phyloP scores from a whole-genome alignment of 768 basidiomycete genomes.

The Podaxis mareebaensis region DNA sequence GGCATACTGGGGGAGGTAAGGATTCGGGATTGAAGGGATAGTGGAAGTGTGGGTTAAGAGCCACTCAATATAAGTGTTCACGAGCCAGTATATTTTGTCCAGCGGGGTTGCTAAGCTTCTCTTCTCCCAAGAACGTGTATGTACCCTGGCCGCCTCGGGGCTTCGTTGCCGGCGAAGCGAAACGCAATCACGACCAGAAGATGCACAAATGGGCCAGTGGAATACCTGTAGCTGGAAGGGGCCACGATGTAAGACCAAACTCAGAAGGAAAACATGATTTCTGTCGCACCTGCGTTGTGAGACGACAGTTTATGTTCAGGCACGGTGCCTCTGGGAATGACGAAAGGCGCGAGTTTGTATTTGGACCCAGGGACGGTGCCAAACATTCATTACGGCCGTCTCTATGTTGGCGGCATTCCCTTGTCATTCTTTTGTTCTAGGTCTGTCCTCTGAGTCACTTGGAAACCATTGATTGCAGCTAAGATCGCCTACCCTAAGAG shows the following conservation, averaged over 20 bases:
- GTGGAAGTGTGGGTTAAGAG: not conserved
- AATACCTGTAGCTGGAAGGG: no score
- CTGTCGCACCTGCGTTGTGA: not conserved
- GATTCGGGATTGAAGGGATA: not conserved
- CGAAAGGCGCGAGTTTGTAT: not conserved
- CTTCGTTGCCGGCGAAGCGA: constrained; percentile 2
- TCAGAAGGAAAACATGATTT: not conserved
- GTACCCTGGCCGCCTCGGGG: not conserved
- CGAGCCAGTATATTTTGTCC: not conserved
- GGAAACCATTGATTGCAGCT: not conserved
- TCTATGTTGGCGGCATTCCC: not conserved
- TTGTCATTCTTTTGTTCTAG: not conserved
- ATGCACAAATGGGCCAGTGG: no score
- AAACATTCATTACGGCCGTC: not conserved
- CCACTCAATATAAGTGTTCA: not conserved
- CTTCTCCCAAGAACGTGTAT: not conserved
- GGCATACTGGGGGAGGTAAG: constrained; percentile 22
- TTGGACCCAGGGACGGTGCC: not conserved
- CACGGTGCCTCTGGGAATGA: not conserved
- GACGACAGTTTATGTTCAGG: not conserved
- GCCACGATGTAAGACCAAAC: not conserved
- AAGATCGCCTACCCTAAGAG: not conserved
- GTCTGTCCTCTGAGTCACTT: not conserved
- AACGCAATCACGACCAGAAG: not conserved
- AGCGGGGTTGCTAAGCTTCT: not conserved